Evolutionary conservation across 768 basidiomycete species (phyloP), one percentile per base, ranked within the genome.

Genomic region (Trametes sanguinea): DNA sequence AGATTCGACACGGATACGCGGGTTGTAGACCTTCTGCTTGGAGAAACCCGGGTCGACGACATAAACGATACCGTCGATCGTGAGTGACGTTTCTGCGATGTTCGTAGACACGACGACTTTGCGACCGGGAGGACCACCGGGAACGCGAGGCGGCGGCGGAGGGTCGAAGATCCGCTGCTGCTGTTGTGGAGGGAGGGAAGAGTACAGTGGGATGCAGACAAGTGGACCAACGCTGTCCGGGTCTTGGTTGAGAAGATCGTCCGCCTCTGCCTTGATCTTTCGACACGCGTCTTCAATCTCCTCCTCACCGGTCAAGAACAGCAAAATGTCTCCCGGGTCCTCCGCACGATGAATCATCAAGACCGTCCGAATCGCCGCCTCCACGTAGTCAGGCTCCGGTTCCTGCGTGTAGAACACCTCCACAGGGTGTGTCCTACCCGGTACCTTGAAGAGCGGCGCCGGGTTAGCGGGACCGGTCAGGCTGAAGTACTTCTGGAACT

Each of bases 1-100:
- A 63, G 89, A 90, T 78, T 99, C 96, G 17, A 98, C 96, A 50
- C 96, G 88, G 62, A 98, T 97, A 33, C 96, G 85, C 0, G 96
- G 97, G 73, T 98, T 98, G 79, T 98, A 99, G 51, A 98, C 90
- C 72, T 96, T 98, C 76, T 98, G 96, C 76, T 99, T 96, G 37
- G 91, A 95, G 78, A 98, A 97, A 1, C 95, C 95, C 0, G 95
- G 94, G 71, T 98, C 96, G 48, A 98, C 95, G 60, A 98, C 96
- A 69, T 98, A 99, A n/a, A 99, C 95, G 69, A 99, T 98, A 22
- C 96, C 96, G 67, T 99, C 96, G 60, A 99, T 98, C 2, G 96
- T 99, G 45, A 98, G 77, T 2, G 94, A 96, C 2, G 96, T 98
- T 76, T 99, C 96, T 3, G 97, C 97, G 60, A 98, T 94, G 72